Evolutionary conservation across 2,329 filamentous ascomycete genomes (phyloP).

Genomic region (Hypoxylon sp.): DNA sequence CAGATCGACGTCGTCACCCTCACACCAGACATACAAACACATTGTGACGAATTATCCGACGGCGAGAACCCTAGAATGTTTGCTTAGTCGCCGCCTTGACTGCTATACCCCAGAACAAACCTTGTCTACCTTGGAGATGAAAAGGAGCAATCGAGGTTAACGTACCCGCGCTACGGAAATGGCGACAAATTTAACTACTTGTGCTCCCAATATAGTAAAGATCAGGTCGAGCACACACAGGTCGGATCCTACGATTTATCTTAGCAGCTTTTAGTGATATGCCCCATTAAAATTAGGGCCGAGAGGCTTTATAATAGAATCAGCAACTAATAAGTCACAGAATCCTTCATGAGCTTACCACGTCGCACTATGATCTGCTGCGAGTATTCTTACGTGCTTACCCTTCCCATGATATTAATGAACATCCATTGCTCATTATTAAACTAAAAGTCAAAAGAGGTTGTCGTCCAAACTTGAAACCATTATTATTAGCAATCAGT

Average conservation of each 20-base stretch:
- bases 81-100: constrained; percentile 15
- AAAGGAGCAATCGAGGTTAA: background rate
- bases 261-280: constrained; percentile 1
- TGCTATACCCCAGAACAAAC: constrained; percentile 7
- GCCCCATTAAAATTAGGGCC: constrained; percentile 11
- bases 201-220: constrained; percentile 3
- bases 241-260: constrained; percentile 19
- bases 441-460: background rate
- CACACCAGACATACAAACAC: constrained; percentile 18
- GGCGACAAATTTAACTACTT: background rate
- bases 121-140: background rate
- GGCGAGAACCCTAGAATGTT: constrained; percentile 14
- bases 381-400: constrained; percentile 24
- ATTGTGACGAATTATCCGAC: constrained; percentile 13
- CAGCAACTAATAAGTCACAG: constrained; percentile 13
- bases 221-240: constrained; percentile 8
- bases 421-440: constrained; percentile 5
- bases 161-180: background rate
- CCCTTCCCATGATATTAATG: constrained; percentile 9
- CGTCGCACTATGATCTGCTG: constrained; percentile 20
- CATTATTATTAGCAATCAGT: constrained; percentile 8
- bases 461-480: constrained; percentile 3
- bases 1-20: constrained; percentile 27
- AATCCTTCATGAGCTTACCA: constrained; percentile 32
- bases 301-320: constrained; percentile 14